Conservation (phyloP, 2,329 filamentous ascomycete genomes). For the Sphaerulina populicola region DNA sequence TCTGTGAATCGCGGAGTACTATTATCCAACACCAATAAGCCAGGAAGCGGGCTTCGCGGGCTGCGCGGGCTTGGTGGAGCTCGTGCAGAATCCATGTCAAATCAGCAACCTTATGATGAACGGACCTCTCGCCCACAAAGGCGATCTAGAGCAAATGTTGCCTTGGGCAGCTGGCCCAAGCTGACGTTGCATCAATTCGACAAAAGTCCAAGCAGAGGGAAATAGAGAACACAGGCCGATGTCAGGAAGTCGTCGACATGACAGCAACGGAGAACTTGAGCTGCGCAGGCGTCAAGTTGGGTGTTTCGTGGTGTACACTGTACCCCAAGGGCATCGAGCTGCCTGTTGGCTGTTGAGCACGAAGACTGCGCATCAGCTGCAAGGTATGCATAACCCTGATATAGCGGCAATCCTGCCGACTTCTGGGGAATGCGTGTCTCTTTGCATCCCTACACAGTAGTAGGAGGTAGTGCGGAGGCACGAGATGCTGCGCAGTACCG, state of each 20-base stretch:
- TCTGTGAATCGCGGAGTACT: conserved; percentile 24
- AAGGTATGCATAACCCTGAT: conserved; percentile 12
- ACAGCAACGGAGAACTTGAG: not conserved
- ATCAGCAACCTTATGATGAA: not conserved
- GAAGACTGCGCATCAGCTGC: conserved; percentile 1
- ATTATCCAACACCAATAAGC: conserved; percentile 16
- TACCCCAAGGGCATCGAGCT: not conserved
- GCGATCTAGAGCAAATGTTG: not conserved
- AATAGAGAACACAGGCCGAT: not conserved
- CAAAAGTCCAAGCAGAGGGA: not conserved
- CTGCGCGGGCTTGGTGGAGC: conserved; percentile 5
- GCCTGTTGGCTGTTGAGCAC: not conserved
- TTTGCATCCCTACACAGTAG: not conserved
- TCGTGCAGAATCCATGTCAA: conserved; percentile 9
- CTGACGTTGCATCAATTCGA: not conserved
- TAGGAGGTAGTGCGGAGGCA: too few relatives aligned
- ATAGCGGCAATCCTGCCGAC: conserved; percentile 6
- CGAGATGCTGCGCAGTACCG: too few relatives aligned
- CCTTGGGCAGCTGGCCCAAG: not conserved
- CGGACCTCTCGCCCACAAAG: not conserved
- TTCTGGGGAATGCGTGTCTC: not conserved
- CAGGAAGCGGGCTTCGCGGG: conserved; percentile 11
- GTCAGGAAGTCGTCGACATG: not conserved
- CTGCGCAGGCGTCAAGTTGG: not conserved
- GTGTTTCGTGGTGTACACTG: not conserved